These are phyloP conservation scores for Staphylotrichum tortipilum DNA, from an alignment of 495 filamentous ascomycete species.

Conservation along the genomic window DNA sequence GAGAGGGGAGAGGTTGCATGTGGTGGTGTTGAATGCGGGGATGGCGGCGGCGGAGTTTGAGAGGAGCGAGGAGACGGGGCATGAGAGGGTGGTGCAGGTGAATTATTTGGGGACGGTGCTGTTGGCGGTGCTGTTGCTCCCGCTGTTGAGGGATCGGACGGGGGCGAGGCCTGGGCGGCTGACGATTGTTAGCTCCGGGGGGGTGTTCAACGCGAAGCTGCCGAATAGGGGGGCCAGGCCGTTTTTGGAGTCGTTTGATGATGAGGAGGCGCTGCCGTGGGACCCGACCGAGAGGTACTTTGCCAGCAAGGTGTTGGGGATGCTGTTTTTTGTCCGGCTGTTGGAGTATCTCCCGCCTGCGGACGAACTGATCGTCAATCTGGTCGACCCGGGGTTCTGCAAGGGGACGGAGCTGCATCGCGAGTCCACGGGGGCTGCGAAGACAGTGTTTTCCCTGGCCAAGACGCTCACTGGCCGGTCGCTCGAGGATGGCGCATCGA, in stretches of 20 bases:
- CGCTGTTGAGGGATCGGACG: neutral
- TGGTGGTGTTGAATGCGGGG: neutral
- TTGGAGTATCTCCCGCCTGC: neutral
- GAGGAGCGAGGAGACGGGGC: neutral
- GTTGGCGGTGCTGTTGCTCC: neutral
- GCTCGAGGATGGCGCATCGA: neutral
- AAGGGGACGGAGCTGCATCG: conserved; percentile 31
- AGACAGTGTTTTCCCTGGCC: neutral
- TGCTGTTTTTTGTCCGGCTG: neutral
- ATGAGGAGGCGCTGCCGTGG: neutral
- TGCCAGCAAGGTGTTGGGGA: neutral
- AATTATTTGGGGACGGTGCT: neutral
- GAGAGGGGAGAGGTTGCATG: neutral
- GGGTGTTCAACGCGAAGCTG: neutral
- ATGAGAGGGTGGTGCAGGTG: neutral
- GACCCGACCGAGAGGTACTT: neutral
- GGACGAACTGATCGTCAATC: neutral
- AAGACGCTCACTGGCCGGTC: conserved; percentile 7
- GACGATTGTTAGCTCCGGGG: neutral
- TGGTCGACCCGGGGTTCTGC: neutral
- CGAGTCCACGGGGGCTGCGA: conserved; percentile 3
- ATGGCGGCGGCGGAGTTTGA: neutral
- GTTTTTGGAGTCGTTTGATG: neutral
- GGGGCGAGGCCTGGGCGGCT: neutral
- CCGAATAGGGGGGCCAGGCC: neutral